Percentiles rank a stretch among this genome's conserved stretches.
Conservation (phyloP, 441 rosid species). For the Macaranga tanarius region DNA sequence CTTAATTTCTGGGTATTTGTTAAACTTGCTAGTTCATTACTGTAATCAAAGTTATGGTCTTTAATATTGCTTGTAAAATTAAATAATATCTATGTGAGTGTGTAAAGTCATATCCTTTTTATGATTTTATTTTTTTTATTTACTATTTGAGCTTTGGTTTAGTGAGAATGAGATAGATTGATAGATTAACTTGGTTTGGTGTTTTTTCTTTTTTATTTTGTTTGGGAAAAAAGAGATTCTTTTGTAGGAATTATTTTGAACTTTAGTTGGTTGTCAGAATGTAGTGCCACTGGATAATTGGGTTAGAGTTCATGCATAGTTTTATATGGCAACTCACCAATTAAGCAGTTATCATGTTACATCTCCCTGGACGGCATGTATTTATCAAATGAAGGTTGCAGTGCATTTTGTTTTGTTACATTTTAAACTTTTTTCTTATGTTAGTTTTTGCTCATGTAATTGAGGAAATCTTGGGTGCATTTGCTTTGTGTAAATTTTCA, state of each 20-base stretch:
- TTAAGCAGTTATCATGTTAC: neutral
- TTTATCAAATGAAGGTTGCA: too few relatives aligned
- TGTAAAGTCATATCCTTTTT: neutral
- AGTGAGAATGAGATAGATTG: too few relatives aligned
- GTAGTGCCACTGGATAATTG: neutral
- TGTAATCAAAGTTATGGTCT: neutral
- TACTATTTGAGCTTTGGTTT: neutral
- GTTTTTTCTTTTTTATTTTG: too few relatives aligned
- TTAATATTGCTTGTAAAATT: neutral
- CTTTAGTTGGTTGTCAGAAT: neutral
- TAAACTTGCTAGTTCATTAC: neutral
- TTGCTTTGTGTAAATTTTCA: too few relatives aligned
- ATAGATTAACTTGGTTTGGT: too few relatives aligned
- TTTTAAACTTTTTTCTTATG: too few relatives aligned
- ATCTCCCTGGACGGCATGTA: too few relatives aligned
- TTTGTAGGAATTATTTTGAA: neutral
- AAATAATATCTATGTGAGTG: too few relatives aligned
- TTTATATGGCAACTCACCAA: neutral
- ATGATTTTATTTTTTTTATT: neutral
- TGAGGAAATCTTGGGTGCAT: too few relatives aligned
- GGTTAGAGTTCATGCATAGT: neutral
- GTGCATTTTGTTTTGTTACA: too few relatives aligned
- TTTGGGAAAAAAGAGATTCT: too few relatives aligned
- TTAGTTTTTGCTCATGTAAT: too few relatives aligned
- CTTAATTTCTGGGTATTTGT: neutral